phyloP scores from a whole-genome alignment of 345 rosid genomes.

The Eucalyptus pauciflora region DNA sequence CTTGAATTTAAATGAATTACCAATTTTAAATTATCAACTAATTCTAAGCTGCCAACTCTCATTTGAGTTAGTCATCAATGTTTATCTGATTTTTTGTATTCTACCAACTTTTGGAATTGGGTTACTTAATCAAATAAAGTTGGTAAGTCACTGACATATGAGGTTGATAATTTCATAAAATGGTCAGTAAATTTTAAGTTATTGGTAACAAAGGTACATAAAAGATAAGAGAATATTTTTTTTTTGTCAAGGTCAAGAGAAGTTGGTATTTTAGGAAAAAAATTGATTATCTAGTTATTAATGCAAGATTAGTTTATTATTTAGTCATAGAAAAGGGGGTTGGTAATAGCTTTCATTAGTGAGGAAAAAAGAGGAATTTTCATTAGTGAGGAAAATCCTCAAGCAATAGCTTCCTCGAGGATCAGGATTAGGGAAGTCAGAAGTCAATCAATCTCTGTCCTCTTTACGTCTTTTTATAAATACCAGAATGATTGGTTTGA shows the following conservation, averaged over 20 bases:
- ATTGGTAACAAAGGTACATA: not conserved
- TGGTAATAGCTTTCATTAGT: not conserved
- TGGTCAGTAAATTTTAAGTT: not conserved
- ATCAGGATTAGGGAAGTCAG: not conserved
- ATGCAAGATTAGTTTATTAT: not conserved
- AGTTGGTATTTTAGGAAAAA: not conserved
- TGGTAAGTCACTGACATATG: not conserved
- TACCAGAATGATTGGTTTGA: not conserved
- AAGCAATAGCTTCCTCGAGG: not conserved
- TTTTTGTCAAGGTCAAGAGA: not conserved
- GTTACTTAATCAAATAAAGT: not conserved
- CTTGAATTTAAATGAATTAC: not conserved
- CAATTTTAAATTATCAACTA: not conserved
- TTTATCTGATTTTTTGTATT: not conserved
- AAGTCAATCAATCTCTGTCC: not conserved
- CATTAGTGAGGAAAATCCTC: not conserved
- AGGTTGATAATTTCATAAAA: not conserved
- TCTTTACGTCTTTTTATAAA: not conserved
- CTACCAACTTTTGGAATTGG: not conserved
- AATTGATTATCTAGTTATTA: not conserved
- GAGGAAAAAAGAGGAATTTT: not conserved
- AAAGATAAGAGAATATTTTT: not conserved
- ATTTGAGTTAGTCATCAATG: not conserved
- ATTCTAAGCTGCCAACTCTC: not conserved
- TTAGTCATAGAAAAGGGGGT: not conserved